phyloP scores from a whole-genome alignment of 1,284 basidiomycete genomes.

The Cryptococcus sp. region DNA sequence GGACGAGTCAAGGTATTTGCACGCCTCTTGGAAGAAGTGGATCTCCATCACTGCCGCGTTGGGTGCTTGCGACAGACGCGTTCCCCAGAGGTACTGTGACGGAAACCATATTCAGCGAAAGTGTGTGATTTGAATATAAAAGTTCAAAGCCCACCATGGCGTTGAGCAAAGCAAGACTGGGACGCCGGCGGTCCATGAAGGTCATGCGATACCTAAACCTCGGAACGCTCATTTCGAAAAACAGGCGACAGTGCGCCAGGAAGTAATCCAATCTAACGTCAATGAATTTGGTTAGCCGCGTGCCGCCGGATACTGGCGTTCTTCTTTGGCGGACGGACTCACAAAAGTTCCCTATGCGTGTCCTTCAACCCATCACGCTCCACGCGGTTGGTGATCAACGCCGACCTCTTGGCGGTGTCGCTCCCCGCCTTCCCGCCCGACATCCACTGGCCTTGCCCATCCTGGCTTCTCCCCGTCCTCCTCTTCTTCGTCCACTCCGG shows the following conservation, averaged over 20 bases:
- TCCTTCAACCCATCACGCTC: conserved; percentile 41
- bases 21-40: conserved; percentile 37
- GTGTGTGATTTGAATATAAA: not conserved
- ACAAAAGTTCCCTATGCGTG: conserved; percentile 29
- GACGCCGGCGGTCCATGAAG: conserved; percentile 37
- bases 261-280: conserved; percentile 34
- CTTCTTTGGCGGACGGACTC: conserved; percentile 10
- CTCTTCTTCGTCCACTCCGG: conserved; percentile 15
- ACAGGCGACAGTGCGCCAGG: conserved; percentile 36
- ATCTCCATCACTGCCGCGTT: conserved; percentile 32
- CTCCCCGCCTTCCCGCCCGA: not conserved
- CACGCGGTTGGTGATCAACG: not conserved
- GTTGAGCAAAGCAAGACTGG: conserved; percentile 40
- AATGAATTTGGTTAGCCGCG: not conserved
- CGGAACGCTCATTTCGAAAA: conserved; percentile 46
- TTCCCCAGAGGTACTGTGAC: conserved; percentile 44
- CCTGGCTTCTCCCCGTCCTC: conserved; percentile 5
- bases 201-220: conserved; percentile 43
- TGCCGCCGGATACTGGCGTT: not conserved
- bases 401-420: not conserved
- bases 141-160: conserved; percentile 33
- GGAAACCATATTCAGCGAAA: not conserved
- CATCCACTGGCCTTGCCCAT: conserved; percentile 8
- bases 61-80: conserved; percentile 38
- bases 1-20: conserved; percentile 33